Percentiles rank a stretch among this genome's conserved stretches.
Conservation (phyloP, 1,139 yeast genomes). For the Taiozyma onychis region DNA sequence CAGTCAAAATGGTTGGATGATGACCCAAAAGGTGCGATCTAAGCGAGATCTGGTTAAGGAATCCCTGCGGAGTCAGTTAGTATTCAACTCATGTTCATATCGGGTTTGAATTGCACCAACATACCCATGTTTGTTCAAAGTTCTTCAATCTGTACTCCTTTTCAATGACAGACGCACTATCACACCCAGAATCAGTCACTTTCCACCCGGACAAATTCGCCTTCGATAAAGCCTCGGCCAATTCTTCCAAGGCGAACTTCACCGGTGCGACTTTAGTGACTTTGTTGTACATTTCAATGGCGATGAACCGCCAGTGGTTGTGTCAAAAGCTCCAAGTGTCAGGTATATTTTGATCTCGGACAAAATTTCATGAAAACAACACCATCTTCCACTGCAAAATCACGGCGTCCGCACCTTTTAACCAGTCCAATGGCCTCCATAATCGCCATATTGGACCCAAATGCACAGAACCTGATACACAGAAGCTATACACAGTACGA, state of each 20-base stretch:
- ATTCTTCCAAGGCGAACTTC: constrained; percentile 5
- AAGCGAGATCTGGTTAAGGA: constrained; percentile 56
- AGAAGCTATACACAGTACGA: background rate
- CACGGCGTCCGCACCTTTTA: background rate
- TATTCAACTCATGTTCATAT: background rate
- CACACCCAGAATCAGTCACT: constrained; percentile 3
- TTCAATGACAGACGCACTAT: constrained; percentile 12
- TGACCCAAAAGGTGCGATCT: constrained; percentile 59
- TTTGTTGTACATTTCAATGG: constrained; percentile 26
- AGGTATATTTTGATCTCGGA: too few relatives aligned
- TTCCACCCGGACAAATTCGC: constrained; percentile 7
- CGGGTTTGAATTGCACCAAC: background rate
- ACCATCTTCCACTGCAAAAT: background rate
- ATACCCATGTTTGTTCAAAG: constrained; percentile 55
- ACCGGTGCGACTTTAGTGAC: constrained; percentile 23
- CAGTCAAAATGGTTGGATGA: constrained; percentile 64
- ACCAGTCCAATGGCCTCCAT: constrained; percentile 15
- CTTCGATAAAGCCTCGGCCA: background rate
- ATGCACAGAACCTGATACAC: constrained; percentile 9
- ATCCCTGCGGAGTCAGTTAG: constrained; percentile 27
- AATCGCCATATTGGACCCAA: constrained; percentile 19
- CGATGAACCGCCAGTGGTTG: too few relatives aligned
- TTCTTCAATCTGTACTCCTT: constrained; percentile 39
- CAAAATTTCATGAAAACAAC: background rate
- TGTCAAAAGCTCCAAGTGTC: too few relatives aligned